phyloP scores from a whole-genome alignment of 2,329 filamentous ascomycete genomes.

The Claviceps spartinae region DNA sequence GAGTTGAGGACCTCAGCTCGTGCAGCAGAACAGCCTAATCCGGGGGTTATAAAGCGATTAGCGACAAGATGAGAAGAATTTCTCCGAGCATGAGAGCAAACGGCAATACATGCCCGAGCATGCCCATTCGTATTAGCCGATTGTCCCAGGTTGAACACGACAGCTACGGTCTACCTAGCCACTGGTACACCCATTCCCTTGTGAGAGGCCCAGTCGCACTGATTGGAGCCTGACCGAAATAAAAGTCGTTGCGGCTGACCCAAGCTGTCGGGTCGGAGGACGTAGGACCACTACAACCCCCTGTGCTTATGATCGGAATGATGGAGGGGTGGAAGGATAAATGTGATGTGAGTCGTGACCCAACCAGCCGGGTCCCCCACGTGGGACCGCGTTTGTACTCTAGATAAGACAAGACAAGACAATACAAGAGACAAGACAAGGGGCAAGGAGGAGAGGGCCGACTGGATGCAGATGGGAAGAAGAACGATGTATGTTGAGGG shows the following conservation, averaged over 20 bases:
- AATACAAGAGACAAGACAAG: too few species aligned
- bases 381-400: constrained; percentile 1
- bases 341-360: constrained; percentile 3
- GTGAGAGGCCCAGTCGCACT: constrained; percentile 1
- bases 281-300: background rate
- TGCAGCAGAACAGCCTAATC: background rate
- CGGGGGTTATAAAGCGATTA: background rate
- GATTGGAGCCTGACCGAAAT: constrained; percentile 3
- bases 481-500: too few species aligned
- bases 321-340: background rate
- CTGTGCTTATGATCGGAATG: constrained; percentile 3
- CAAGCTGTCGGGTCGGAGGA: constrained; percentile 7
- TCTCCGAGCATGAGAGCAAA: background rate
- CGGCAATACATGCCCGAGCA: background rate
- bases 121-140: background rate
- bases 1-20: too few species aligned
- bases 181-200: background rate
- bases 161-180: too few species aligned
- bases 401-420: background rate
- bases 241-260: constrained; percentile 4
- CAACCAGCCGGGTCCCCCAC: constrained; percentile 4
- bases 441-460: background rate
- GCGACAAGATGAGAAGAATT: background rate
- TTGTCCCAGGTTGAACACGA: background rate
- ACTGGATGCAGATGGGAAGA: background rate